A percentile compares a stretch with the other conserved stretches of the same genome.
These are phyloP conservation scores for Neurospora hispaniola DNA, from an alignment of 495 filamentous ascomycete genomes.

Conservation along the genomic window DNA sequence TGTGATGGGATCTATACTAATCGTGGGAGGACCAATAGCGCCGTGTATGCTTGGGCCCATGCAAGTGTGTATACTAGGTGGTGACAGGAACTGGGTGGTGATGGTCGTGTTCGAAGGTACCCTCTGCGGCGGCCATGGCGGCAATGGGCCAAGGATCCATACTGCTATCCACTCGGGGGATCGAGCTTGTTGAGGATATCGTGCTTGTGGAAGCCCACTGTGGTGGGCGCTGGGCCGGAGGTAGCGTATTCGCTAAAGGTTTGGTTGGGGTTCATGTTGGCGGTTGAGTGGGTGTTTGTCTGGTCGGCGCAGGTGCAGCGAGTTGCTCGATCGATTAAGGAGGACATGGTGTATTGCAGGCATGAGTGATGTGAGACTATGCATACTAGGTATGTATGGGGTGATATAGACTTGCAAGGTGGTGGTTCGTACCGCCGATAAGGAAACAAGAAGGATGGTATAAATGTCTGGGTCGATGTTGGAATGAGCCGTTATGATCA, in stretches of 20 bases:
- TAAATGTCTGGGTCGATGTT: background rate
- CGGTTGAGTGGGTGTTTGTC: background rate
- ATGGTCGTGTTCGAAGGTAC: too few relatives aligned
- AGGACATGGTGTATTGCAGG: background rate
- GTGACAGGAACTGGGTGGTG: too few relatives aligned
- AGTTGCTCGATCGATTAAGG: background rate
- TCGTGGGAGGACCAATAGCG: too few relatives aligned
- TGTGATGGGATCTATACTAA: background rate
- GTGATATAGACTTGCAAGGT: too few relatives aligned
- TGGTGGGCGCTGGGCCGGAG: constrained; percentile 22
- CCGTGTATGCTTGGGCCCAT: too few relatives aligned
- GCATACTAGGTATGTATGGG: background rate
- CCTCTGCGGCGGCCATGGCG: too few relatives aligned
- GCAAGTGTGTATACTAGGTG: too few relatives aligned
- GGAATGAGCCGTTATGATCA: background rate
- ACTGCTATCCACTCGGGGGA: too few relatives aligned
- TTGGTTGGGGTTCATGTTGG: background rate
- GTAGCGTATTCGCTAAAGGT: constrained; percentile 16
- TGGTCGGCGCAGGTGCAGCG: background rate
- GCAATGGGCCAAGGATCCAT: too few relatives aligned
- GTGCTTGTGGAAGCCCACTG: background rate
- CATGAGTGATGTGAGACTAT: background rate
- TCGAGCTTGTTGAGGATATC: too few relatives aligned
- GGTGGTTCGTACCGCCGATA: background rate
- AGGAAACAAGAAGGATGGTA: background rate